Evolutionary conservation across 371 early-diverging fungal genomes (phyloP), one percentile per base, ranked within the genome.

Genomic region (Mucor velutinosus): DNA sequence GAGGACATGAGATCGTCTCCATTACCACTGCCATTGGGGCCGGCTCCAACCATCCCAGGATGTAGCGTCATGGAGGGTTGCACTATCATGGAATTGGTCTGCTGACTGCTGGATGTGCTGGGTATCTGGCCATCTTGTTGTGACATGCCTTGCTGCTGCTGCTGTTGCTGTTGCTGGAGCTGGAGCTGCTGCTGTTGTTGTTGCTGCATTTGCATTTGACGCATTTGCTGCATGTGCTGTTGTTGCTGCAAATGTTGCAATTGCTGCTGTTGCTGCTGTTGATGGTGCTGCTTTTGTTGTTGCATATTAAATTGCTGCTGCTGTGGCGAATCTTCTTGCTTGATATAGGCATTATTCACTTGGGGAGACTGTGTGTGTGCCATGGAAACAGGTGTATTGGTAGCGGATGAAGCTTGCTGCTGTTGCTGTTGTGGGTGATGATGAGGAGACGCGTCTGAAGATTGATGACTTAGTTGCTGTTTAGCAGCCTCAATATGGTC

Each of bases 401-500:
- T 3, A 12, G 23, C 27, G 1, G 27, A 25, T 14, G 23, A 25
- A 4, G 11, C 14, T n/a, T 49, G 56, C 41, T 56, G 60, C 21
- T 33, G 62, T 12, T 58, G 59, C 4, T 69, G 62, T n/a, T 57
- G 47, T 10, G 14, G 51, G 1, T 60, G 53, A 33, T 60, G 70
- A 27, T 29, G 27, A 11, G 49, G 60, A 29, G 32, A n/a, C 10
- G 61, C 1, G 2, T 39, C 49, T 4, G 59, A 21, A 11, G 47
- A 7, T 41, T 63, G 67, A 17, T 72, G 61, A 3, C 43, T 29
- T 11, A 67, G 47, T 51, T 70, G 70, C 25, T 65, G 65, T 51
- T 65, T 72, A 14, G 69, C 77, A 4, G 43, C 53, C 17, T 68
- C 73, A 39, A 79, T 72, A 47, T 62, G 43, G 10, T 69, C 73